These are phyloP conservation scores for Fraxinus baroniana DNA, from an alignment of 305 asterid genomes.

Conservation along the genomic window DNA sequence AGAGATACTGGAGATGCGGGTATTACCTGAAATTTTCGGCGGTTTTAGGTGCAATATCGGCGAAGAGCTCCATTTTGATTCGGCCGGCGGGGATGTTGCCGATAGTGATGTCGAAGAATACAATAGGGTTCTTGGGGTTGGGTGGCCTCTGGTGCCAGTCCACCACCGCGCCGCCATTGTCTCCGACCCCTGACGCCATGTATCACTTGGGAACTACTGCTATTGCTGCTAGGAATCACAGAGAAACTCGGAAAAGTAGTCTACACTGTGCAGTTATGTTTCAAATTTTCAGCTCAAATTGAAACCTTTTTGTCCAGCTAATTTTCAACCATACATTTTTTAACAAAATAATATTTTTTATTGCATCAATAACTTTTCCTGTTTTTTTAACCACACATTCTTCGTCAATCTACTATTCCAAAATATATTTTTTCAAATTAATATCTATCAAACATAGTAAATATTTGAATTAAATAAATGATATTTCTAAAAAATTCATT, in stretches of 20 bases:
- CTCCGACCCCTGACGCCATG: constrained; percentile 40
- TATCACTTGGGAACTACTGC: neutral
- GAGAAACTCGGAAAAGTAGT: neutral
- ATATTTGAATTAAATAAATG: neutral
- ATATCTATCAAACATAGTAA: too few relatives aligned
- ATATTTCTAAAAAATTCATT: too few relatives aligned
- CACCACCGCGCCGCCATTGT: constrained; percentile 44
- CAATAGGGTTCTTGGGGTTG: constrained; percentile 86
- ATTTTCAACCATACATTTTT: too few relatives aligned
- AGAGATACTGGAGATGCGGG: neutral
- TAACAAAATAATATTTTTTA: too few relatives aligned
- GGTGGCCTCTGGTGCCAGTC: constrained; percentile 99
- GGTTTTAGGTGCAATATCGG: constrained; percentile 89
- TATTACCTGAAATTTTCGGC: constrained; percentile 85
- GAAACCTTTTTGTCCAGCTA: too few relatives aligned
- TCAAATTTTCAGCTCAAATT: too few relatives aligned
- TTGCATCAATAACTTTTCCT: too few relatives aligned
- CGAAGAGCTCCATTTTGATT: constrained; percentile 93
- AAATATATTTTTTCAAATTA: too few relatives aligned
- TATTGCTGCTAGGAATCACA: neutral
- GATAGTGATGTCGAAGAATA: constrained; percentile 86
- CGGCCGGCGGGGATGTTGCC: constrained; percentile 96
- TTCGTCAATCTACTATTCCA: too few relatives aligned
- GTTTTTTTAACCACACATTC: too few relatives aligned
- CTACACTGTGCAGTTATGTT: neutral